phyloP scores from a whole-genome alignment of 1,284 basidiomycete species.

The Ustilago xerochloae region DNA sequence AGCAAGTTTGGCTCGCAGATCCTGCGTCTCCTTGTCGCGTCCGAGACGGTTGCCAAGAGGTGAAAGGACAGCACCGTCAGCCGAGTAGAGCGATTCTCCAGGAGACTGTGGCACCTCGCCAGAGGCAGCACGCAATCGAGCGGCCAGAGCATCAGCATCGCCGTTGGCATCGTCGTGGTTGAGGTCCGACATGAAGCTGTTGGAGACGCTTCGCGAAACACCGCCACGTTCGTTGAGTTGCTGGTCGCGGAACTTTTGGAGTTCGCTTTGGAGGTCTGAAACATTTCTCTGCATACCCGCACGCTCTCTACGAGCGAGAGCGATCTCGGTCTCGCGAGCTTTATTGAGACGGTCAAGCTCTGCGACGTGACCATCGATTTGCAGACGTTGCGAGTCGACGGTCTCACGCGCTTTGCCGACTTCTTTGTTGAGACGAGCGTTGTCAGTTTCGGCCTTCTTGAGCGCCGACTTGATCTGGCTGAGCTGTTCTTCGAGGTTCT shows the following conservation, averaged over 20 bases:
- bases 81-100: conserved; percentile 44
- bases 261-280: conserved; percentile 83
- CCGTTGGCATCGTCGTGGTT: conserved; percentile 32
- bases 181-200: conserved; percentile 52
- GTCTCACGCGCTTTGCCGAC: conserved; percentile 80
- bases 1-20: conserved; percentile 60
- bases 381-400: conserved; percentile 85
- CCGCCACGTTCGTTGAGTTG: conserved; percentile 31
- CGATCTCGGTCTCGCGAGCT: conserved; percentile 91
- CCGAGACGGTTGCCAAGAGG: conserved; percentile 45
- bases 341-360: conserved; percentile 80
- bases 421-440: conserved; percentile 80
- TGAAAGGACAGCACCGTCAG: conserved; percentile 42
- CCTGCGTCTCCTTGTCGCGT: conserved; percentile 56
- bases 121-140: conserved; percentile 36
- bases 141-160: conserved; percentile 34
- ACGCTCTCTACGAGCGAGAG: conserved; percentile 84
- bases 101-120: conserved; percentile 43
- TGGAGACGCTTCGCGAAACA: conserved; percentile 46
- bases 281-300: conserved; percentile 91
- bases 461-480: conserved; percentile 76
- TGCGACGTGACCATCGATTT: conserved; percentile 79
- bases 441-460: conserved; percentile 82
- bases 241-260: conserved; percentile 69
- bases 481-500: conserved; percentile 83